phyloP scores from a whole-genome alignment of 345 rosid species.

The Eucalyptus rudis region DNA sequence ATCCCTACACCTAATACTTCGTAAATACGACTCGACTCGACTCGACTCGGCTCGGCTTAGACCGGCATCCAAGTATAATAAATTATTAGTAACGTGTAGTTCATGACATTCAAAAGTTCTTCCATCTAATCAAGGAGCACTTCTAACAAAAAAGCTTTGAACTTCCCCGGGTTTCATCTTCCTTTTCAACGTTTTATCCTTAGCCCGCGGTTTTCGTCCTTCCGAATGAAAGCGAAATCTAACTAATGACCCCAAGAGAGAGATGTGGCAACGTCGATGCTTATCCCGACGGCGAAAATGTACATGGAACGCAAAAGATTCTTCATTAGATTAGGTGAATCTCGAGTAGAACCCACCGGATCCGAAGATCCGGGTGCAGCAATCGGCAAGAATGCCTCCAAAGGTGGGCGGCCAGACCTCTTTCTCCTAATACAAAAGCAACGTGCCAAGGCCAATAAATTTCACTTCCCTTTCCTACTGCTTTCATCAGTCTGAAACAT shows the following conservation, averaged over 20 bases:
- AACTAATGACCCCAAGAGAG: neutral
- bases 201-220: neutral
- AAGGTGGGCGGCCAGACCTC: neutral
- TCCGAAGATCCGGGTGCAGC: neutral
- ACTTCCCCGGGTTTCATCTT: neutral
- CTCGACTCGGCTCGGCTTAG: accelerated
- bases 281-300: neutral
- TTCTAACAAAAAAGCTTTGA: neutral
- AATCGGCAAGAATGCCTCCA: neutral
- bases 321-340: neutral
- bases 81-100: neutral
- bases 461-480: neutral
- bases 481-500: neutral
- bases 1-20: neutral
- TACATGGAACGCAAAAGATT: neutral
- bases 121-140: neutral
- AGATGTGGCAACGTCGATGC: neutral
- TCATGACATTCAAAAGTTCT: neutral
- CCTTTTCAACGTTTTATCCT: neutral
- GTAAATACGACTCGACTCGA: neutral
- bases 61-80: neutral
- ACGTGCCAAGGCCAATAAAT: neutral
- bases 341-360: neutral
- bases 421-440: neutral
- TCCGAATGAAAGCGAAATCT: neutral